phyloP scores from a whole-genome alignment of 2,329 filamentous ascomycete genomes.

The Apiospora pterosperma region DNA sequence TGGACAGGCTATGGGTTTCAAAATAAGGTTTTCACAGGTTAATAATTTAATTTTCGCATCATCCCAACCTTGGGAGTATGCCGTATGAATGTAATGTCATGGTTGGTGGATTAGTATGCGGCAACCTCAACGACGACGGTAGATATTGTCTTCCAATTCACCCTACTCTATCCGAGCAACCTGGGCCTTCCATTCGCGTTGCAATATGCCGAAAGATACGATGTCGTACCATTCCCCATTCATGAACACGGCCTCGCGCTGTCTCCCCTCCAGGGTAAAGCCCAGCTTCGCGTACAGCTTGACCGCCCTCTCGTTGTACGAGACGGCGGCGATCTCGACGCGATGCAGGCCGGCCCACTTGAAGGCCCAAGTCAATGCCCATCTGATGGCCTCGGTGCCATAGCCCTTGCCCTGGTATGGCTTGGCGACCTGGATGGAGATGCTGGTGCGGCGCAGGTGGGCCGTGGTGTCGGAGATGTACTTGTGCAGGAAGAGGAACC shows the following conservation, averaged over 20 bases:
- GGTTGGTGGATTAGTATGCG: no score
- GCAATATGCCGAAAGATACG: slow-evolving; percentile 33
- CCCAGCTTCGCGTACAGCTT: slow-evolving; percentile 42
- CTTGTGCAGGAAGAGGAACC: neutral
- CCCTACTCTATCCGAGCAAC: neutral
- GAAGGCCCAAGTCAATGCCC: slow-evolving; percentile 45
- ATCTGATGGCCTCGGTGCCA: slow-evolving; percentile 43
- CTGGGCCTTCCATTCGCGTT: slow-evolving; percentile 31
- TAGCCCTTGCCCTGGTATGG: slow-evolving; percentile 38
- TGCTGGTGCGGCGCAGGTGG: slow-evolving; percentile 6
- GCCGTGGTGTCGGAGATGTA: neutral
- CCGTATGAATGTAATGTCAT: no score
- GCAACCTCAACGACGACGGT: no score
- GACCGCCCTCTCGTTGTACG: slow-evolving; percentile 39
- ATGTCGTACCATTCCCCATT: slow-evolving; percentile 37
- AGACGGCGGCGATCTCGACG: slow-evolving; percentile 35
- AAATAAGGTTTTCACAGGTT: no score
- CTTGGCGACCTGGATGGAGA: slow-evolving; percentile 34
- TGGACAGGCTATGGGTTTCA: no score
- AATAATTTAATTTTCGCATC: no score
- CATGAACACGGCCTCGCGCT: slow-evolving; percentile 38
- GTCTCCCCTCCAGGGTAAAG: slow-evolving; percentile 40
- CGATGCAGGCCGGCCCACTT: slow-evolving; percentile 39
- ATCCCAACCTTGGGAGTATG: no score
- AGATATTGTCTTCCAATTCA: no score